Evolutionary conservation across 2,329 filamentous ascomycete genomes (phyloP).

Genomic region (Oidium heveae): DNA sequence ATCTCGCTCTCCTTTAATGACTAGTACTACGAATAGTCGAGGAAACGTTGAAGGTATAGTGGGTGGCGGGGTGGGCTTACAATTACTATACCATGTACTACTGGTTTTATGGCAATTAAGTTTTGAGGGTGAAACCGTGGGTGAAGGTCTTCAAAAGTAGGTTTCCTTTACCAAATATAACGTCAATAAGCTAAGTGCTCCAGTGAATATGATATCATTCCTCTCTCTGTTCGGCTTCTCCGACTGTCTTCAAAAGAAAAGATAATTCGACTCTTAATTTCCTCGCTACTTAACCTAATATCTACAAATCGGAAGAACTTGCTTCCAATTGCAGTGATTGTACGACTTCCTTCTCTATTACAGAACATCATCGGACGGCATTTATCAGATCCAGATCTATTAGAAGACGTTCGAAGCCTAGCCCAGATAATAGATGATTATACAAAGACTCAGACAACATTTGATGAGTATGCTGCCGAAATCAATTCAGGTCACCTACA

Average conservation of each 20-base stretch:
- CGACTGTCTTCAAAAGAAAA: conserved; percentile 93
- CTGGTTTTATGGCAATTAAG: conserved; percentile 91
- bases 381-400: conserved; percentile 36
- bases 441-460: conserved; percentile 32
- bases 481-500: conserved; percentile 42
- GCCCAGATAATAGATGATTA: conserved; percentile 41
- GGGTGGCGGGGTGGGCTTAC: conserved; percentile 68
- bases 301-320: conserved; percentile 40
- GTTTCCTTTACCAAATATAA: conserved; percentile 12
- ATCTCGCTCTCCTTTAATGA: conserved; percentile 35
- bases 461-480: conserved; percentile 32
- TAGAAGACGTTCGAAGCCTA: conserved; percentile 33
- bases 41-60: conserved; percentile 35
- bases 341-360: conserved; percentile 47
- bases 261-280: conserved; percentile 74
- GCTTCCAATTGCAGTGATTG: conserved; percentile 67
- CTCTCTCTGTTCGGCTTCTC: conserved; percentile 78
- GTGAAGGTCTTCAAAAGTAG: conserved; percentile 63
- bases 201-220: conserved; percentile 78
- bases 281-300: conserved; percentile 72
- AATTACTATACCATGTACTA: conserved; percentile 81
- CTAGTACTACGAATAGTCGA: conserved; percentile 24
- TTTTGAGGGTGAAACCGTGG: conserved; percentile 58
- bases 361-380: conserved; percentile 36
- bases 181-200: background rate